A percentile compares a stretch with the other conserved stretches of the same genome.
phyloP scores from a whole-genome alignment of 371 early-diverging fungal genomes.

The Dichotomocladium elegans region DNA sequence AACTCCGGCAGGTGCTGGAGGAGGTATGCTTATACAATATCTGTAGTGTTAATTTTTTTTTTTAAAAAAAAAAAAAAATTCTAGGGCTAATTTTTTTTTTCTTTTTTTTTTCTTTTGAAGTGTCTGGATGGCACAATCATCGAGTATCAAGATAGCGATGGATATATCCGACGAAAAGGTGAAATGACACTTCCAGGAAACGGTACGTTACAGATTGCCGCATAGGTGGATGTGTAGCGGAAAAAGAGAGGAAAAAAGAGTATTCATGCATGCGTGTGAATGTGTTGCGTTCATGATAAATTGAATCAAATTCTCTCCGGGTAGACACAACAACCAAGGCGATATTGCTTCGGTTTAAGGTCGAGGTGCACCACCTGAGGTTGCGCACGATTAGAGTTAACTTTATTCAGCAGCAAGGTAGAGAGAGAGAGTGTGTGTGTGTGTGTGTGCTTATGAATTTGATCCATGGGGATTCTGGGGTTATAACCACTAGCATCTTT shows the following conservation, averaged over 20 bases:
- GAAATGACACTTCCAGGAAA: constrained; percentile 31
- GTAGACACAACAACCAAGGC: constrained; percentile 22
- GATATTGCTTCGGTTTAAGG: constrained; percentile 27
- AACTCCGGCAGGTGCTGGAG: constrained; percentile 34
- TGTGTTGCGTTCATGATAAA: too few species aligned
- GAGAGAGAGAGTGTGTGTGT: neutral
- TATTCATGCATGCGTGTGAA: too few species aligned
- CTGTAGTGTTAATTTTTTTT: too few species aligned
- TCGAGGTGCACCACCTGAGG: constrained; percentile 24
- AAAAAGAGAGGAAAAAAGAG: too few species aligned
- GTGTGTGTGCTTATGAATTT: neutral
- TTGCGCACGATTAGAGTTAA: constrained; percentile 25
- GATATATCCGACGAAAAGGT: constrained; percentile 36
- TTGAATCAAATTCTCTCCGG: neutral
- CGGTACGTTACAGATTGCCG: too few species aligned
- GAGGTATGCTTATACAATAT: too few species aligned
- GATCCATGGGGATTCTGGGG: too few species aligned
- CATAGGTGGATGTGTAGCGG: too few species aligned
- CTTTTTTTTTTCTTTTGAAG: constrained; percentile 5
- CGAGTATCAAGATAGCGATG: constrained; percentile 35
- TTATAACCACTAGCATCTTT: too few species aligned
- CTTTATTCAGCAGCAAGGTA: constrained; percentile 49
- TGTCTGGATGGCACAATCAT: constrained; percentile 36
- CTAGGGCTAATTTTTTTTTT: neutral
- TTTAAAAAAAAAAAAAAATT: neutral